Evolutionary conservation across 495 filamentous ascomycete species (phyloP).

Genomic region (Aspergillus bertholletiae): DNA sequence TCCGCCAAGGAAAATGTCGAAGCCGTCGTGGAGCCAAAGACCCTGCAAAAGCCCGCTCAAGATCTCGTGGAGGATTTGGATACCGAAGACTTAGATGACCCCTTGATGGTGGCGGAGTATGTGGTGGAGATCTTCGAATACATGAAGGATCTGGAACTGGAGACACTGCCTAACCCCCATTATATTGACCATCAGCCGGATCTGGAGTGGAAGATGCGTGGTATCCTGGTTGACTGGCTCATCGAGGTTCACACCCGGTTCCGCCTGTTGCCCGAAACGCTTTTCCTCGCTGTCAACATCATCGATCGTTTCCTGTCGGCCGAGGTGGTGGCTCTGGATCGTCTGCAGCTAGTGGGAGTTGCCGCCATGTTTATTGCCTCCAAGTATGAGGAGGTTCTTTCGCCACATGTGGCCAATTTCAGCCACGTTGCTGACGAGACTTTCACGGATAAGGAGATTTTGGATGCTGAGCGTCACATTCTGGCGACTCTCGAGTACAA

Average conservation of each 20-base stretch:
- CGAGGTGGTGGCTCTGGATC: constrained; percentile 91
- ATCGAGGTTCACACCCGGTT: constrained; percentile 98
- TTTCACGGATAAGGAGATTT: constrained; percentile 91
- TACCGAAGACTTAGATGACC: constrained; percentile 83
- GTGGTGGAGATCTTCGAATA: constrained; percentile 98
- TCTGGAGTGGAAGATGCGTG: constrained; percentile 97
- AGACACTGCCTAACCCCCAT: constrained; percentile 80
- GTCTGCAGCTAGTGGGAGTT: constrained; percentile 92
- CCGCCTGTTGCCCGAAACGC: constrained; percentile 92
- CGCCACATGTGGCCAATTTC: constrained; percentile 95
- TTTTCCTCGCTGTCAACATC: constrained; percentile 96
- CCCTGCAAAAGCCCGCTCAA: constrained; percentile 36
- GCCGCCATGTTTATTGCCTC: constrained; percentile 98
- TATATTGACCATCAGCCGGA: constrained; percentile 95
- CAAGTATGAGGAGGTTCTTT: constrained; percentile 97
- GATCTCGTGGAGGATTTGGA: constrained; percentile 66
- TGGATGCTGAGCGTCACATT: constrained; percentile 94
- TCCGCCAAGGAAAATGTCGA: constrained; percentile 20
- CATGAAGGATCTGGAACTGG: constrained; percentile 77
- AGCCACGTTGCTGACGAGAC: constrained; percentile 94
- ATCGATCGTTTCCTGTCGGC: constrained; percentile 94
- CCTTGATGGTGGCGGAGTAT: constrained; percentile 96
- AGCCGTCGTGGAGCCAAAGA: constrained; percentile 23
- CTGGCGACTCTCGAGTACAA: constrained; percentile 90
- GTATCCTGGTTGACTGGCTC: constrained; percentile 96